phyloP scores from a whole-genome alignment of 2,329 filamentous ascomycete species.

The Colletotrichum lupini region DNA sequence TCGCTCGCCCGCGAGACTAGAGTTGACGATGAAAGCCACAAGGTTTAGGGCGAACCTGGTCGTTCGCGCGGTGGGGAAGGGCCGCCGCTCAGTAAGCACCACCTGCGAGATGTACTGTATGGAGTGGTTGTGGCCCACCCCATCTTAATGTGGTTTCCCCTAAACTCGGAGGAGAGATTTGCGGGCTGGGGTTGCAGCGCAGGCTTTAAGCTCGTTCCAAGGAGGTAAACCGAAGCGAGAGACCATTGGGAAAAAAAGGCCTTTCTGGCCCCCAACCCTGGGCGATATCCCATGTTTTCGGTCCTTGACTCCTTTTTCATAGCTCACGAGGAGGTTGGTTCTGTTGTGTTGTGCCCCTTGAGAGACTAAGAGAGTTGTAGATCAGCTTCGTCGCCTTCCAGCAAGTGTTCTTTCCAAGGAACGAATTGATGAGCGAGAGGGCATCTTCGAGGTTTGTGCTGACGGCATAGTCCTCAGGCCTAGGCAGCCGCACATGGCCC shows the following conservation, averaged over 20 bases:
- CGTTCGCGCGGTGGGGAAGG: not conserved
- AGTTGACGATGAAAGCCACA: not conserved
- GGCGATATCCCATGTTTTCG: not conserved
- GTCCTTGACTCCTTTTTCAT: not conserved
- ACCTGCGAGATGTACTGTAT: not conserved
- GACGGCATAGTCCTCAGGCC: not conserved
- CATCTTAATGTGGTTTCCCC: not conserved
- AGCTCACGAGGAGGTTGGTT: constrained; percentile 2
- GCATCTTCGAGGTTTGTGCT: not conserved
- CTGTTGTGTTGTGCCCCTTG: not conserved
- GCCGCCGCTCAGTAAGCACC: constrained; percentile 24
- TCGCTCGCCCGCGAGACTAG: not conserved
- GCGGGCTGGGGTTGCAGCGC: constrained; percentile 17
- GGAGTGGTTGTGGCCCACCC: not conserved
- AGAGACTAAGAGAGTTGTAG: not conserved
- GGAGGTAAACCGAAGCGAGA: constrained; percentile 13
- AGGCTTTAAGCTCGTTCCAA: not conserved
- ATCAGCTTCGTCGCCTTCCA: not conserved
- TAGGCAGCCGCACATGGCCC: not conserved
- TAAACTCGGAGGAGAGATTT: not conserved
- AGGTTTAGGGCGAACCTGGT: not conserved
- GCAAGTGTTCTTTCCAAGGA: too few species aligned
- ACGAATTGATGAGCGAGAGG: not conserved
- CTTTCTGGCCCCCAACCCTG: constrained; percentile 5
- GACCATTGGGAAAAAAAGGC: not conserved